These are phyloP conservation scores for Silene noctiflora DNA, from an alignment of 179 eudicot genomes.

Conservation along the genomic window DNA sequence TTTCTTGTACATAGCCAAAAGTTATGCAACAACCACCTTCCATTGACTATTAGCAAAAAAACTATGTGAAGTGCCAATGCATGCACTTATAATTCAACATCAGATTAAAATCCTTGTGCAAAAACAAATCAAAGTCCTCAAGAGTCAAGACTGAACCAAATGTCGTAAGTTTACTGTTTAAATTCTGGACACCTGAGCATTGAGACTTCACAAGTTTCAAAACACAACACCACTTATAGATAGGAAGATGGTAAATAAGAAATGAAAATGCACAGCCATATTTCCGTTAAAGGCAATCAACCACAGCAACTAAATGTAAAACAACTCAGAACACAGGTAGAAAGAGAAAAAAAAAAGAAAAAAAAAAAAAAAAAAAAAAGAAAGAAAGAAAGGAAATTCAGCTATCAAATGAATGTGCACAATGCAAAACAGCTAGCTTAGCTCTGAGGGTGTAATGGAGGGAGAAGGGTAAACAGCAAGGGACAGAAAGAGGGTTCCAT, in stretches of 20 bases:
- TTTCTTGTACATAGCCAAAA: background rate
- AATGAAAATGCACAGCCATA: background rate
- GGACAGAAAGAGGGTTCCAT: background rate
- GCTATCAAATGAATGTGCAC: background rate
- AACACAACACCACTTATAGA: background rate
- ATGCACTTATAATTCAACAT: conserved; percentile 1
- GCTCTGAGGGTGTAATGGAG: background rate
- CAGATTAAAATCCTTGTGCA: background rate
- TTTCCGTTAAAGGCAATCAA: background rate
- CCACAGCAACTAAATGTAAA: conserved; percentile 1
- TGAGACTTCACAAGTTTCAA: conserved; percentile 2
- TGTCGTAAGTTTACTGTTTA: background rate
- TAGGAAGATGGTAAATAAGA: background rate
- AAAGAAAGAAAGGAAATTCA: background rate
- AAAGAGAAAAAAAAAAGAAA: no score
- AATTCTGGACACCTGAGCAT: background rate
- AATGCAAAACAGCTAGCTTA: background rate
- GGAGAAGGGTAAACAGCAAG: background rate
- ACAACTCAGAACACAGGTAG: background rate
- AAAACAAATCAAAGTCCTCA: background rate
- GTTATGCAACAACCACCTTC: background rate
- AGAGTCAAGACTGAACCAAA: background rate
- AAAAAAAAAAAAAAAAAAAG: no score
- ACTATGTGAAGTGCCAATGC: background rate
- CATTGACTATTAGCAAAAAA: background rate